Base-by-base conservation (phyloP, 768 basidiomycete genomes). In the Boletus coccyginus region DNA sequence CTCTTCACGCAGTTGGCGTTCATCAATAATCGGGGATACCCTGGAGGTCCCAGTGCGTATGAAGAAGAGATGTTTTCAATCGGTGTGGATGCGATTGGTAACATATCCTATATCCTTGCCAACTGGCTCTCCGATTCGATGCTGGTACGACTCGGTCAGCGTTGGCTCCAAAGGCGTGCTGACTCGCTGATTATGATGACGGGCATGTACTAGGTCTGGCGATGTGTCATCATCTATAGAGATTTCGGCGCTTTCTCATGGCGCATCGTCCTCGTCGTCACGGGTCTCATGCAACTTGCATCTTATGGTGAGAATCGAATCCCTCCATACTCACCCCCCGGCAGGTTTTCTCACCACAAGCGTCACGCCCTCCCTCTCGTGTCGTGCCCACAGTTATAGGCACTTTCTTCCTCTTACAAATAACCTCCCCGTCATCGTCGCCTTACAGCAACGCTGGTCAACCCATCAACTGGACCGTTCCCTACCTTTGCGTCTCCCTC, bases 1-100 rank as follows among this genome's bases (percentile, higher is more conserved):
- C 14, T 58, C 36, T 71, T 70, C 48, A 70, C 68, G 0, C 69
- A 70, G 33, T 13, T 71, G 45, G 69, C 69, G 17, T 70, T 71
- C 38, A 64, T 70, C 41, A 60, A 70, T 8, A 12, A 71, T 36
- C 64, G 70, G 3, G 61, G 65, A 13, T 70, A 42, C 41, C 50
- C 69, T 0, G 70, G 68, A 12, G 69, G 69, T 21, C 66, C 63
- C 50, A 59, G 70, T 56, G 50, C 27, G 35, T 67, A 54, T 8
- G 62, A 65, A 19, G 4, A 67, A 1, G 46, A 67, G 16, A 69
- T 67, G 67, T 70, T 71, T 42, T 70, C 70, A 17, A 66, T 70
- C 17, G 39, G 42, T 17, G 54, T 43, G 9, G 70, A 71, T 8
- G 60, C 67, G 17, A 49, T 73, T 16, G 49, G 56, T 3, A 70